Evolutionary conservation across 371 early-diverging fungal genomes (phyloP).

Genomic region (Lichtheimia corymbifera): DNA sequence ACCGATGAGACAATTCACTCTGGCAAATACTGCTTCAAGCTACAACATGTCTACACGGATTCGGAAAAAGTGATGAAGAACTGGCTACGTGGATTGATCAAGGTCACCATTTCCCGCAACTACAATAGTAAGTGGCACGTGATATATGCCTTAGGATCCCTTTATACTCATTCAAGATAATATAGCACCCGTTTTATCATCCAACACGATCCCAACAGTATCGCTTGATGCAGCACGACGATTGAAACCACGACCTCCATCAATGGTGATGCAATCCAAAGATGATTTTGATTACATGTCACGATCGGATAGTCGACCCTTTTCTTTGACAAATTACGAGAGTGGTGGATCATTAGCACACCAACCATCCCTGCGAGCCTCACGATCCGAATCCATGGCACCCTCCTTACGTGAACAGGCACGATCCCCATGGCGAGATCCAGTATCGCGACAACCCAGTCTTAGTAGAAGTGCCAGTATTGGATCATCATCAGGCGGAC

Average conservation of each 20-base stretch:
- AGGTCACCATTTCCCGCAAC: constrained; percentile 70
- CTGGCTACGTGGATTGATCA: constrained; percentile 73
- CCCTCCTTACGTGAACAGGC: too few relatives aligned
- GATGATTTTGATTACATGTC: constrained; percentile 3
- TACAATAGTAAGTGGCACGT: constrained; percentile 1
- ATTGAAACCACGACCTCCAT: constrained; percentile 68
- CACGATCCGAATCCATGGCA: too few relatives aligned
- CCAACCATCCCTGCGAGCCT: too few relatives aligned
- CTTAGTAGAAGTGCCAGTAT: constrained; percentile 8
- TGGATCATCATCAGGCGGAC: not conserved
- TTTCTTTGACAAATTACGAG: too few relatives aligned
- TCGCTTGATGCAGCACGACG: constrained; percentile 62
- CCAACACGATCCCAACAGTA: constrained; percentile 66
- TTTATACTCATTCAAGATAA: not conserved
- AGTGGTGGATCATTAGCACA: too few relatives aligned
- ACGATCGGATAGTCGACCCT: not conserved
- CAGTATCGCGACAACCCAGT: not conserved
- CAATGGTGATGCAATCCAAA: constrained; percentile 33
- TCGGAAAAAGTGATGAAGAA: constrained; percentile 52
- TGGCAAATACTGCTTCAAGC: constrained; percentile 73
- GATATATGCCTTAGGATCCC: not conserved
- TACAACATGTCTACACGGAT: constrained; percentile 69
- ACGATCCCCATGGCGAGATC: not conserved
- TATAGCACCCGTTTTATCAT: constrained; percentile 68
- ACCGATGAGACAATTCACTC: constrained; percentile 61